phyloP scores from a whole-genome alignment of 2,329 filamentous ascomycete species.

The Rhynchosporium graminicola region DNA sequence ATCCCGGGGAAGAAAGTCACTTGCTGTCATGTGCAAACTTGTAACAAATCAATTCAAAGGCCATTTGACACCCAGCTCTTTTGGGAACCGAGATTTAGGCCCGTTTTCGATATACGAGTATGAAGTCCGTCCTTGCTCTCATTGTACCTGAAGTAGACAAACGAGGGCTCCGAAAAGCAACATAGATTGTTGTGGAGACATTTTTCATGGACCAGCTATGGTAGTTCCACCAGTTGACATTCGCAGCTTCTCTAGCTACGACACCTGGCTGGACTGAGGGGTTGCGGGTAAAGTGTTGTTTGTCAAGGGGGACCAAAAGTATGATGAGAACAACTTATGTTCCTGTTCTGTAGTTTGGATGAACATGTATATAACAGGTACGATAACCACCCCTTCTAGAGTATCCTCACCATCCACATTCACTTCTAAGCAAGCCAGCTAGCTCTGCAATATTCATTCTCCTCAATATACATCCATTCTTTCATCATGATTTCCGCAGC shows the following conservation, averaged over 20 bases:
- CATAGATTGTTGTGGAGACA: neutral
- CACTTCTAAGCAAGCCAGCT: neutral
- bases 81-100: neutral
- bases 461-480: neutral
- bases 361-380: neutral
- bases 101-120: neutral
- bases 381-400: neutral
- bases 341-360: neutral
- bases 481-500: slow-evolving; percentile 39
- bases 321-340: neutral
- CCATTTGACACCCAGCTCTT: neutral
- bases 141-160: slow-evolving; percentile 5
- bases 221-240: slow-evolving; percentile 8
- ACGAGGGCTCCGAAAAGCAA: neutral
- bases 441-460: neutral
- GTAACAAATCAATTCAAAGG: neutral
- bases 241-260: neutral
- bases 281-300: slow-evolving; percentile 2
- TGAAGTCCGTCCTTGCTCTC: neutral
- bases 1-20: neutral
- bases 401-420: neutral
- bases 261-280: neutral
- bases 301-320: slow-evolving; percentile 3
- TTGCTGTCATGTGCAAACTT: too few species aligned
- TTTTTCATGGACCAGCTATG: neutral